Percentiles rank a stretch among this genome's conserved stretches.
These are phyloP conservation scores for Elsinoe perseae DNA, from an alignment of 2,329 filamentous ascomycete genomes.

Conservation along the genomic window DNA sequence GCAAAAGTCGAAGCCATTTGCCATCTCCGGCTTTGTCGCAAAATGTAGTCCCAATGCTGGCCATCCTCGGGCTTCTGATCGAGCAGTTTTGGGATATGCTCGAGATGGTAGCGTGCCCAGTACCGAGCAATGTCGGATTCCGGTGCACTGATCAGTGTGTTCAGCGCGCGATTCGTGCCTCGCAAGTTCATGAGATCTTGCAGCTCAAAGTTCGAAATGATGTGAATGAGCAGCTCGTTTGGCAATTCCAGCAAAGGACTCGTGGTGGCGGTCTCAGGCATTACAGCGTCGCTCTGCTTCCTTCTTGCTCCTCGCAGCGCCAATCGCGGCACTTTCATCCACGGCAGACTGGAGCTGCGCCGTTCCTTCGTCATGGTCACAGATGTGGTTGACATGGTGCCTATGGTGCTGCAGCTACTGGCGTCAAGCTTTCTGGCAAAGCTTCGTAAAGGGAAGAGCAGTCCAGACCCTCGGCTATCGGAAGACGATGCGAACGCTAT, in stretches of 20 bases:
- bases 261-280: background rate
- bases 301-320: conserved; percentile 9
- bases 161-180: background rate
- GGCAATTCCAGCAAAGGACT: conserved; percentile 5
- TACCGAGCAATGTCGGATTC: conserved; percentile 14
- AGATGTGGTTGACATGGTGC: conserved; percentile 3
- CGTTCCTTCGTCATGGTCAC: conserved; percentile 10
- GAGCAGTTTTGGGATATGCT: conserved; percentile 11
- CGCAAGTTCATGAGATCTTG: background rate
- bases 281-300: conserved; percentile 6
- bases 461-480: conserved; percentile 11
- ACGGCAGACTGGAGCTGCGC: conserved; percentile 12
- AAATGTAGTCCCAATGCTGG: conserved; percentile 13
- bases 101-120: conserved; percentile 12
- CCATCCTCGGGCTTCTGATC: conserved; percentile 4
- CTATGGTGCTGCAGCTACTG: background rate
- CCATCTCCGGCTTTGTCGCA: conserved; percentile 11
- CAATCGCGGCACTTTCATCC: conserved; percentile 13
- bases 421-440: conserved; percentile 12
- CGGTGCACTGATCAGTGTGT: background rate
- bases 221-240: conserved; percentile 11
- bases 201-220: conserved; percentile 4
- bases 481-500: conserved; percentile 5
- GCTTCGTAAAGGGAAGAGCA: background rate
- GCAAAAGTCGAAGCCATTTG: conserved; percentile 9